Base-by-base conservation (phyloP, 495 filamentous ascomycete genomes). In the Aspergillus conjunctus region DNA sequence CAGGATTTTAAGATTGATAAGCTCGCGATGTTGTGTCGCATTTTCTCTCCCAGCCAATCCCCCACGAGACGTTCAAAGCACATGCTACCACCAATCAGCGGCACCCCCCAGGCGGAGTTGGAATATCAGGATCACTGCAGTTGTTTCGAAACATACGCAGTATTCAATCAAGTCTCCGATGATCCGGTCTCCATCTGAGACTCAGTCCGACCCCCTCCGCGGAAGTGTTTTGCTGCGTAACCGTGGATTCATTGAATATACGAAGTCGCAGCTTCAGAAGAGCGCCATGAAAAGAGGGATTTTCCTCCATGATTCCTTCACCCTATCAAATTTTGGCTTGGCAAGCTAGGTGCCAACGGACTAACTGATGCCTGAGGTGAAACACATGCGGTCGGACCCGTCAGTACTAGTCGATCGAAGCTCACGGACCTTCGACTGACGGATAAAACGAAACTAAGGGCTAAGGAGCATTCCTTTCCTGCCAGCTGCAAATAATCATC, bases 111-210 rank as follows among this genome's bases (percentile, higher is more conserved):
- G 26, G 26, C 5, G 26, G 26, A 26, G 26, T 26, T 26, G 26
- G 26, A 26, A 26, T 26, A 26, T 17, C 20, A 48, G 44, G 44
- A 48, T 21, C n/a, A 48, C 44, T n/a, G 54, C 5, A 33, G 30
- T 56, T 26, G 5, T 26, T 26, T 26, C 26, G 39, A 56, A 56
- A 56, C n/a, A n/a, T n/a, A n/a, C n/a, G n/a, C n/a, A n/a, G n/a
- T 39, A 31, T 48, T 37, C 48, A n/a, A n/a, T 48, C 54, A 45
- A 56, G 54, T 39, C 20, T 48, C 17, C 31, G 41, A 33, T 48
- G 54, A 46, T 48, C 54, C 39, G 39, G 46, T 56, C 54, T 56
- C 32, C 39, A 56, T 32, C 30, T 31, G 54, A 39, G 44, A 46
- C 44, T 21, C 44, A 10, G 20, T 18, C 44, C 20, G 26, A 21